Conservation (phyloP, 1,284 basidiomycete species). For the Cutaneotrichosporon sp. region DNA sequence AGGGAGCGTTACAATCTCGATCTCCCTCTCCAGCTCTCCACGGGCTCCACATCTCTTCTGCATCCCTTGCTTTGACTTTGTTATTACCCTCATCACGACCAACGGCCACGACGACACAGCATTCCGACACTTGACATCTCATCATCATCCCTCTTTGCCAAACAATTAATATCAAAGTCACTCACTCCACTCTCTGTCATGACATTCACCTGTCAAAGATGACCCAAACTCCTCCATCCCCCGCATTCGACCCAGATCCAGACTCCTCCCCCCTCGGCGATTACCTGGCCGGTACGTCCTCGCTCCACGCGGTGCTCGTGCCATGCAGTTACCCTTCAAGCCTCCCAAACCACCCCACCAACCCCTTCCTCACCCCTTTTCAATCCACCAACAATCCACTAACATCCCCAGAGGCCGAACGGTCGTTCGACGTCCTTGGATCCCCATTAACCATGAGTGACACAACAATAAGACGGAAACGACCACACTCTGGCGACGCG, state of each 20-base stretch:
- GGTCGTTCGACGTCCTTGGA: conserved; percentile 14
- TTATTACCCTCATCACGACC: too few relatives aligned
- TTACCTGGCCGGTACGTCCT: conserved; percentile 16
- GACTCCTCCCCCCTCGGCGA: conserved; percentile 12
- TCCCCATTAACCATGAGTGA: conserved; percentile 6
- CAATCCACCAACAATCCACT: neutral
- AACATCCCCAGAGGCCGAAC: conserved; percentile 13
- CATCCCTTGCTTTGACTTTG: too few relatives aligned
- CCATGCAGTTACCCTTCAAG: neutral
- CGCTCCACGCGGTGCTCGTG: neutral
- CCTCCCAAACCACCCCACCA: too few relatives aligned
- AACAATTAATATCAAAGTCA: too few relatives aligned
- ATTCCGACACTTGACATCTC: too few relatives aligned
- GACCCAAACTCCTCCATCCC: neutral
- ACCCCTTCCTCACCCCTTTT: neutral
- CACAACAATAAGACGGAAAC: neutral
- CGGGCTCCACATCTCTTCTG: too few relatives aligned
- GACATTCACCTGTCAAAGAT: neutral
- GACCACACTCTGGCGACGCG: neutral
- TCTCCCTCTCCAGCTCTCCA: too few relatives aligned
- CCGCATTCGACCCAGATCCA: neutral
- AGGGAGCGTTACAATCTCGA: too few relatives aligned
- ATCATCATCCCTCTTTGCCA: too few relatives aligned
- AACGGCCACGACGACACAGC: too few relatives aligned
- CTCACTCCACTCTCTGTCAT: neutral